Base-by-base conservation (phyloP, 768 basidiomycete genomes). In the Suillus ampliporus region DNA sequence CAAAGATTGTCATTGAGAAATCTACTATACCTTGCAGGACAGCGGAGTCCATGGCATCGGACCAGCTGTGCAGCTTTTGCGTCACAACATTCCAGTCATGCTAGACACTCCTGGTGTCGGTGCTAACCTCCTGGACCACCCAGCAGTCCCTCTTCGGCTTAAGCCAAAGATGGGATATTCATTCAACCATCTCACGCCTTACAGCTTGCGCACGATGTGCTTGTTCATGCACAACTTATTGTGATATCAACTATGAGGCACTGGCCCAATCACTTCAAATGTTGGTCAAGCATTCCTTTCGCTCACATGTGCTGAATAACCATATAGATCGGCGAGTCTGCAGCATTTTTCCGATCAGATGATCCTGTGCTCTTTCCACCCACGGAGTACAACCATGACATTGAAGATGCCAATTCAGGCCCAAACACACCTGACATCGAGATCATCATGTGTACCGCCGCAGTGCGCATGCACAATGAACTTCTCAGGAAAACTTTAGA, bases 21-120 rank as follows among this genome's bases (percentile, higher is more conserved):
- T n/a, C n/a, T n/a, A n/a, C n/a, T n/a, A n/a, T n/a, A n/a, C n/a
- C n/a, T n/a, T n/a, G n/a, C n/a, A n/a, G n/a, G n/a, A n/a, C n/a
- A n/a, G n/a, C n/a, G n/a, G n/a, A n/a, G n/a, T n/a, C n/a, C n/a
- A n/a, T 28, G 92, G 91, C 13, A 77, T 94, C 40, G 92, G 91
- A 4, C 87, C 89, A 31, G 78, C 79, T 5, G 80, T 75, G 0
- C 81, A 89, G 15, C 77, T 92, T 26, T 65, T 75, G 14, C 72
- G 76, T 26, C 77, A 86, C 60, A 74, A 74, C 5, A 86, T 94
- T 38, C 75, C 82, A 0, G 74, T 85, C n/a, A 78, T 86, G 15
- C 71, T 83, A 4, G 83, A 91, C 68, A 81, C 89, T 8, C 86
- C 89, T 4, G 86, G 85, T n/a, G 91, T 94, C 35, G 92, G 92